Evolutionary conservation across 345 rosid species (phyloP), one percentile per base, ranked within the genome.

Genomic region (Euphorbia tirucalli): DNA sequence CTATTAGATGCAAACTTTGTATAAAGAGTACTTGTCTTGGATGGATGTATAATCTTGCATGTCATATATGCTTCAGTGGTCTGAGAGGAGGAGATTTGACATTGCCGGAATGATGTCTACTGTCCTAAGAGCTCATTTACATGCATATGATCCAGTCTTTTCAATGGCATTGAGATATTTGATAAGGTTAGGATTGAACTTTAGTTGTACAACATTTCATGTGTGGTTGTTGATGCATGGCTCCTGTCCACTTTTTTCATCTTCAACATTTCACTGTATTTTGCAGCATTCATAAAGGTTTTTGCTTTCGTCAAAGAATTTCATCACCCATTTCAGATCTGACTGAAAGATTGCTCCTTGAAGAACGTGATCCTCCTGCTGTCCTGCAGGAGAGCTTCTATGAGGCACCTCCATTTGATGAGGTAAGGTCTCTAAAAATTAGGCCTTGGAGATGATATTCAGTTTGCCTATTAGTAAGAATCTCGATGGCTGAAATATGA

Each of bases 41-140:
- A 31, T 58, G 63, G 44, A 43, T 72, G 25, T 61, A 32, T 76
- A 66, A 68, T 66, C 32, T 68, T 60, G 18, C 71, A 56, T 72
- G 69, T 52, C 54, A 43, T 77, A 22, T 73, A 35, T 78, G 71
- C 78, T 77, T 67, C 87, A 94, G 97, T 94, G 98, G 98, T 89
- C 95, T 37, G 90, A 92, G 77, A 87, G 74, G 83, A 90, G 88
- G 90, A 87, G 98, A 74, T 82, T 78, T 76, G 97, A 92, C 70
- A 92, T 94, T 87, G 96, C 97, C 76, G 97, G 97, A 70, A 75
- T 90, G 25, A 82, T 94, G 88, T 87, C 91, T 21, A 90, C 98
- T 75, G 86, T 94, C 64, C 81, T 92, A 79, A 87, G 97, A 83
- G 93, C 96, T 70, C 85, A 90, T 77, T 85, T 94, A 68, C 97